Base-by-base conservation (phyloP, 352 stramenopile genomes). In the Globisporangium emineosum region DNA sequence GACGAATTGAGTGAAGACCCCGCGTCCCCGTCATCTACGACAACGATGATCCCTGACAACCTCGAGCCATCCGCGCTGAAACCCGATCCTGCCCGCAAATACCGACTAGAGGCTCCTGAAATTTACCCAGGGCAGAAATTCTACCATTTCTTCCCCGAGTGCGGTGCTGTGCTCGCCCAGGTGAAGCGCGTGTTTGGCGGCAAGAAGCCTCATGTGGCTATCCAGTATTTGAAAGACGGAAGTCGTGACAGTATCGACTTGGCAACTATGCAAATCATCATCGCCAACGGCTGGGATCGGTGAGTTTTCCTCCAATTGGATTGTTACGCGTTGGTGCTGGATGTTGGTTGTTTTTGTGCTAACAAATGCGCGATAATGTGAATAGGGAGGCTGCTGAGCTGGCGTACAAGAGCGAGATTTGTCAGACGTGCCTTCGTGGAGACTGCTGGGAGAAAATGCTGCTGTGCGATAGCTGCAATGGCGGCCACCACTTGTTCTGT, bases 371-470 rank as follows among this genome's bases (percentile, higher is more conserved):
- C 62, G 27, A 54, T 30, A 58, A 30, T 45, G 30, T 19, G 47
- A 42, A 32, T 32, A 88, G 78, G 2, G 72, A 82, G 6, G 75
- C 84, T 2, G 83, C 86, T 0, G 83, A 95, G 61, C 54, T 93
- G 23, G 84, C 83, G 25, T 90, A 79, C 60, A 89, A 89, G 66
- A 91, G 83, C 32, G 83, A 93, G 47, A 86, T 93, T 47, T 95
- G 86, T 35, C 86, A 95, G 64, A 79, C 76, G n/a, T 95, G 87
- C 68, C 62, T 95, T 15, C 87, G 86, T 45, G 85, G 83, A 1
- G 87, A 95, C 60, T 94, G 87, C 66, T 90, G 72, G 69, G 79
- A 94, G n/a, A 60, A 75, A 27, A 87, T 95, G 76, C 62, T 95
- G 42, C 71, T 93, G 37, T 95, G 87, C 61, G 85, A 93, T 58